Base-by-base conservation (phyloP, 2,329 filamentous ascomycete genomes). In the Metarhizium guizhouense region DNA sequence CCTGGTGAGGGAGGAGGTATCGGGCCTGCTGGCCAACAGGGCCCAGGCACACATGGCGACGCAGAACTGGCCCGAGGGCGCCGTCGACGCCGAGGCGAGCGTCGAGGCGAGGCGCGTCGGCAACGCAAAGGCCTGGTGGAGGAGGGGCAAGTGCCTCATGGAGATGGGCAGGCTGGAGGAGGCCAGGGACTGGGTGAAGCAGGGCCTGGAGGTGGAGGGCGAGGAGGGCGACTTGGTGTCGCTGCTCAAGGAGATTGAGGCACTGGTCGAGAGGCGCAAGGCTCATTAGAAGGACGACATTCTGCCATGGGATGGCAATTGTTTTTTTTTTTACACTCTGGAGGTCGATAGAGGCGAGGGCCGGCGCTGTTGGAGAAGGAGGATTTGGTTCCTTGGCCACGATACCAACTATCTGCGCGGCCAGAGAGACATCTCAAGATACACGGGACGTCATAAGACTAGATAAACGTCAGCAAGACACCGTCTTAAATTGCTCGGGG, bases 101-200 rank as follows among this genome's bases (percentile, higher is more conserved):
- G 87, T 96, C 47, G 92, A 96, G 77, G 85, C 90, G 59, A 92
- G 93, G 78, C 82, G 85, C 61, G 81, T 86, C 47, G 91, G 87
- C 43, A 97, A 99, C 70, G 85, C 89, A 1, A 97, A 97, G 82
- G 92, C 86, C 0, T 97, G 93, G 90, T 96, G 90, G 86, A 79
- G 94, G 59, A 79, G 89, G 59, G 94, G 89, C 10, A 85, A 84
- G 74, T 95, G 90, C 68, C 72, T 97, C 67, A 73, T 87, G 61
- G 94, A 99, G 82, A 97, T 97, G 94, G 87, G 88, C 1, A 73
- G 93, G 58, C 74, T 89, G 65, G 84, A 88, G 55, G 93, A 97
- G 81, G 91, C 92, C 1, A 78, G 78, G 64, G 84, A 86, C 60
- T 95, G 91, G 84, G 80, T 96, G 45, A 80, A 79, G 61, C 80